Evolutionary conservation across 2,329 filamentous ascomycete genomes (phyloP).

Genomic region (Huntiella omanensis): DNA sequence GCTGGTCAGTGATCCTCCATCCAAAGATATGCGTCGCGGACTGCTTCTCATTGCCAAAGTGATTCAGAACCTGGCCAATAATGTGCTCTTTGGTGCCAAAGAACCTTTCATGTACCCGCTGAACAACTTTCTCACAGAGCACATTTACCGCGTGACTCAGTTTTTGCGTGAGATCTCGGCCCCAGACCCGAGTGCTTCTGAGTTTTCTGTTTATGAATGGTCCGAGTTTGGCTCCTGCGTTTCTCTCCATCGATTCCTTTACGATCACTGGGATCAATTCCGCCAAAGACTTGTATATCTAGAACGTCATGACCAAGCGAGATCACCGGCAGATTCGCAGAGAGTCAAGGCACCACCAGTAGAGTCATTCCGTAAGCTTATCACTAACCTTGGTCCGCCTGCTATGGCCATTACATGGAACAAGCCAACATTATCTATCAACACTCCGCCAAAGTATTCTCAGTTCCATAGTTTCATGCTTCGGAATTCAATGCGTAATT

Average conservation of each 20-base stretch:
- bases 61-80: conserved; percentile 53
- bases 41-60: conserved; percentile 52
- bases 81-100: conserved; percentile 52
- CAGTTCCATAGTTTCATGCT: conserved; percentile 58
- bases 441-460: conserved; percentile 44
- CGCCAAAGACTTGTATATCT: conserved; percentile 42
- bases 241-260: conserved; percentile 47
- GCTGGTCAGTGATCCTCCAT: conserved; percentile 39
- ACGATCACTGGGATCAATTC: conserved; percentile 54
- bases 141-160: conserved; percentile 48
- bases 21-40: conserved; percentile 50
- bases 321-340: conserved; percentile 32
- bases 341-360: conserved; percentile 36
- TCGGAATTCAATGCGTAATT: conserved; percentile 45
- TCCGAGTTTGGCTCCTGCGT: conserved; percentile 57
- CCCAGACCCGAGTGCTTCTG: conserved; percentile 27
- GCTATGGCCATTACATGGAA: conserved; percentile 53
- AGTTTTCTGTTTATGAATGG: conserved; percentile 24
- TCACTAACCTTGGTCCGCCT: conserved; percentile 47
- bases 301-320: conserved; percentile 37
- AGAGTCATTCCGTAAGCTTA: conserved; percentile 40
- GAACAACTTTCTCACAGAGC: conserved; percentile 48
- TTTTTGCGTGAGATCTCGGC: conserved; percentile 51
- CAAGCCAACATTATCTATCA: conserved; percentile 43
- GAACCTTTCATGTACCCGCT: conserved; percentile 55